A percentile compares a stretch with the other conserved stretches of the same genome.
Evolutionary conservation across 176 grass and related monocot species (phyloP).

Genomic region (Hyparrhenia diplandra): DNA sequence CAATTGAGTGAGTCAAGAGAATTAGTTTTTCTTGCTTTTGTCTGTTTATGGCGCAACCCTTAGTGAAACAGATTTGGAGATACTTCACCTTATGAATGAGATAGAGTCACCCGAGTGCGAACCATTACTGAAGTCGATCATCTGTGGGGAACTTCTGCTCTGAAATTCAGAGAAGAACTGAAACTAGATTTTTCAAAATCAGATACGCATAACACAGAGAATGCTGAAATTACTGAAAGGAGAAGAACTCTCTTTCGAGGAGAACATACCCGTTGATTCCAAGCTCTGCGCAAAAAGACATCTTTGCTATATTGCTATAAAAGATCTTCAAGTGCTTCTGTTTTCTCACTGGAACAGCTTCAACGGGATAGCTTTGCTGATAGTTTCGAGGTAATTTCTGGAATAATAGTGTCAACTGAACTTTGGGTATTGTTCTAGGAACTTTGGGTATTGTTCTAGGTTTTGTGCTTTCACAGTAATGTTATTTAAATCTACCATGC

Average conservation of each 20-base stretch:
- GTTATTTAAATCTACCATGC: not conserved
- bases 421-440: slow-evolving; percentile 26
- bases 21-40: slow-evolving; percentile 72
- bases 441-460: too few species aligned
- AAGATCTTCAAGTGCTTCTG: slow-evolving; percentile 48
- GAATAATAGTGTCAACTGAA: slow-evolving; percentile 6
- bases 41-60: slow-evolving; percentile 84
- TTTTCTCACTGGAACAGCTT: slow-evolving; percentile 67
- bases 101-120: slow-evolving; percentile 64
- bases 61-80: slow-evolving; percentile 76
- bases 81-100: slow-evolving; percentile 84
- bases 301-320: slow-evolving; percentile 73
- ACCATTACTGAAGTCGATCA: slow-evolving; percentile 81
- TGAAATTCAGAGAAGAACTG: slow-evolving; percentile 75
- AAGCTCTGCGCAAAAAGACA: slow-evolving; percentile 63
- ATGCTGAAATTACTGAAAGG: slow-evolving; percentile 48
- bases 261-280: slow-evolving; percentile 90
- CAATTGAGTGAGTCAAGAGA: slow-evolving; percentile 60
- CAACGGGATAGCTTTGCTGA: slow-evolving; percentile 38
- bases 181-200: slow-evolving; percentile 50
- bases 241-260: slow-evolving; percentile 71
- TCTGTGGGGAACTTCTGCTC: slow-evolving; percentile 67
- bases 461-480: slow-evolving; percentile 6
- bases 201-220: slow-evolving; percentile 28
- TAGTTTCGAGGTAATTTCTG: slow-evolving; percentile 53